Evolutionary conservation across 2,329 filamentous ascomycete species (phyloP).

Genomic region (Sarocladiaceae sp.): DNA sequence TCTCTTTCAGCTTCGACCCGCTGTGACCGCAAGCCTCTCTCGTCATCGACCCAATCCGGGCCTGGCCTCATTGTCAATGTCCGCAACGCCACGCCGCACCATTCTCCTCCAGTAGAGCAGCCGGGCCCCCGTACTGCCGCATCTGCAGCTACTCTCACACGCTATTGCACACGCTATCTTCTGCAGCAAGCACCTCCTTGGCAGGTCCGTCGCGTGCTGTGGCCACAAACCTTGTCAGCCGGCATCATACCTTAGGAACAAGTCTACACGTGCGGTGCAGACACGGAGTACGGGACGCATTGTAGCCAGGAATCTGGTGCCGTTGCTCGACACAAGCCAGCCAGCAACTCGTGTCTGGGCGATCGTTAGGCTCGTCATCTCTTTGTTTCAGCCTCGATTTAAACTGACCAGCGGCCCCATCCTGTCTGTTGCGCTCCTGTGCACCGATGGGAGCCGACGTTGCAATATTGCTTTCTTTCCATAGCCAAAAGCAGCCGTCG

Average conservation of each 20-base stretch:
- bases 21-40: background rate
- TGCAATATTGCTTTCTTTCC: conserved; percentile 7
- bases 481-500: background rate
- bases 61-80: background rate
- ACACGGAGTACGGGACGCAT: too few relatives aligned
- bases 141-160: background rate
- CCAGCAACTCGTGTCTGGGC: too few relatives aligned
- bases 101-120: background rate
- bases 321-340: too few relatives aligned
- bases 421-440: too few relatives aligned
- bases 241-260: too few relatives aligned
- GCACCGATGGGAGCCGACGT: too few relatives aligned
- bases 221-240: too few relatives aligned
- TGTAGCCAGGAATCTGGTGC: too few relatives aligned
- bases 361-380: too few relatives aligned
- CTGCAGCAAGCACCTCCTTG: conserved; percentile 5
- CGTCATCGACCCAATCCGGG: conserved; percentile 1
- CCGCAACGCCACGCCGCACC: background rate
- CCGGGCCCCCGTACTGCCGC: background rate
- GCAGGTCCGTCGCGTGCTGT: background rate
- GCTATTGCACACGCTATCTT: conserved; percentile 4
- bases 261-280: too few relatives aligned
- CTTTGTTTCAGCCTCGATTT: too few relatives aligned
- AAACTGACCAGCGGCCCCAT: too few relatives aligned
- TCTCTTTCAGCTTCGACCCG: background rate